A percentile compares a stretch with the other conserved stretches of the same genome.
These are phyloP conservation scores for Dovyalis caffra DNA, from an alignment of 345 rosid species.

Conservation along the genomic window DNA sequence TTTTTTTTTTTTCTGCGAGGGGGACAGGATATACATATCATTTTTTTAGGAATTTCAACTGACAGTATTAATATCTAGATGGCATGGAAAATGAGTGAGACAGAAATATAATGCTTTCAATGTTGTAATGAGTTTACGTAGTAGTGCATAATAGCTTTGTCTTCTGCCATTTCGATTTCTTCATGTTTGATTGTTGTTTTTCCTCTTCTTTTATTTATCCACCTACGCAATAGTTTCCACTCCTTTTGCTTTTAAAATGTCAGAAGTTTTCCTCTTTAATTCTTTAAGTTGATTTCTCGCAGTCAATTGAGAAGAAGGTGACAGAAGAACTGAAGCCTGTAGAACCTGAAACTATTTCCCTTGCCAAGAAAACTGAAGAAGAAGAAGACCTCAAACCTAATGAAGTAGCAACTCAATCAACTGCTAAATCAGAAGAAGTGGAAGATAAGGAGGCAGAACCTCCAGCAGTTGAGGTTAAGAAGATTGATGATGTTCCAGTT, in stretches of 20 bases:
- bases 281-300: background rate
- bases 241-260: background rate
- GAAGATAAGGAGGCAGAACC: slow-evolving; percentile 1
- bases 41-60: background rate
- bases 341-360: background rate
- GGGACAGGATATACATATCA: background rate
- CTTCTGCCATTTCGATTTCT: background rate
- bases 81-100: background rate
- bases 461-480: slow-evolving; percentile 5
- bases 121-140: background rate
- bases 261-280: background rate
- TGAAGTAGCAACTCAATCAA: background rate
- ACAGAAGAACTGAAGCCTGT: slow-evolving; percentile 1
- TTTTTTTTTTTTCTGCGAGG: background rate
- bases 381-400: background rate
- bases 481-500: background rate
- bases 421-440: background rate
- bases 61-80: background rate
- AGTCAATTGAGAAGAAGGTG: slow-evolving; percentile 14
- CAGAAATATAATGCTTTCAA: background rate
- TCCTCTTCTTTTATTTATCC: background rate
- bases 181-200: background rate
- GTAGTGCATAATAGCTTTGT: background rate
- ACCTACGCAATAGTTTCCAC: background rate
- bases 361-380: background rate